phyloP scores from a whole-genome alignment of 2,329 filamentous ascomycete genomes.

The Penicillium sp. region DNA sequence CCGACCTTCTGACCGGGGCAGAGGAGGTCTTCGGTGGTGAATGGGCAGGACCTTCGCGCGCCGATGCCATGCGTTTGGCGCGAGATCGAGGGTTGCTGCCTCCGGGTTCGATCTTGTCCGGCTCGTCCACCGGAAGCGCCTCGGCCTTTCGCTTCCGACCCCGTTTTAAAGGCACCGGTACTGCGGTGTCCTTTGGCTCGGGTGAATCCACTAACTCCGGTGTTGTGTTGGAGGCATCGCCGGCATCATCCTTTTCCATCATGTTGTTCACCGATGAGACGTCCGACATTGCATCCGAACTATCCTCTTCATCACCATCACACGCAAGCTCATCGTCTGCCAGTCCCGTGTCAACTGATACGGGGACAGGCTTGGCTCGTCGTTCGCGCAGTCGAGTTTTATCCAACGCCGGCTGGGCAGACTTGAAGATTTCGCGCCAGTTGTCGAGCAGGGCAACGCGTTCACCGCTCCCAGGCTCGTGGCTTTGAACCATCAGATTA shows the following conservation, averaged over 20 bases:
- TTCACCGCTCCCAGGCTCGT: slow-evolving; percentile 37
- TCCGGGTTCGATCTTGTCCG: slow-evolving; percentile 6
- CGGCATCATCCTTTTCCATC: slow-evolving; percentile 12
- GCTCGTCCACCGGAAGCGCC: slow-evolving; percentile 4
- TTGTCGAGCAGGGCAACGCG: slow-evolving; percentile 42
- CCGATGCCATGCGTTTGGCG: slow-evolving; percentile 22
- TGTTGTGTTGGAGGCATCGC: slow-evolving; percentile 20
- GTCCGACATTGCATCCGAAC: slow-evolving; percentile 18
- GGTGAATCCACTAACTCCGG: slow-evolving; percentile 15
- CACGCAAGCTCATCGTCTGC: slow-evolving; percentile 9
- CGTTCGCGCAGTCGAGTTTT: slow-evolving; percentile 17
- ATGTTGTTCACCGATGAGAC: slow-evolving; percentile 10
- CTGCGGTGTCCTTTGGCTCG: not conserved
- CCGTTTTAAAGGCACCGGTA: slow-evolving; percentile 8
- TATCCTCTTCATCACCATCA: slow-evolving; percentile 10
- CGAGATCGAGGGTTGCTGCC: slow-evolving; percentile 7
- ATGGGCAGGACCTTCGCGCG: slow-evolving; percentile 13
- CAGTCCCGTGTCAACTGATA: not conserved
- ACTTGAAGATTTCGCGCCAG: slow-evolving; percentile 42
- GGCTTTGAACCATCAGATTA: slow-evolving; percentile 22
- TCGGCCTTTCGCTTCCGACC: slow-evolving; percentile 18
- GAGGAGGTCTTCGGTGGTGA: slow-evolving; percentile 8
- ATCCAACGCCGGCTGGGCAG: slow-evolving; percentile 28
- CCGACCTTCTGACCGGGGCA: slow-evolving; percentile 23
- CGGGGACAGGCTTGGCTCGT: not conserved